Conservation (phyloP, 2,329 filamentous ascomycete species). For the Ophiostoma quercus region DNA sequence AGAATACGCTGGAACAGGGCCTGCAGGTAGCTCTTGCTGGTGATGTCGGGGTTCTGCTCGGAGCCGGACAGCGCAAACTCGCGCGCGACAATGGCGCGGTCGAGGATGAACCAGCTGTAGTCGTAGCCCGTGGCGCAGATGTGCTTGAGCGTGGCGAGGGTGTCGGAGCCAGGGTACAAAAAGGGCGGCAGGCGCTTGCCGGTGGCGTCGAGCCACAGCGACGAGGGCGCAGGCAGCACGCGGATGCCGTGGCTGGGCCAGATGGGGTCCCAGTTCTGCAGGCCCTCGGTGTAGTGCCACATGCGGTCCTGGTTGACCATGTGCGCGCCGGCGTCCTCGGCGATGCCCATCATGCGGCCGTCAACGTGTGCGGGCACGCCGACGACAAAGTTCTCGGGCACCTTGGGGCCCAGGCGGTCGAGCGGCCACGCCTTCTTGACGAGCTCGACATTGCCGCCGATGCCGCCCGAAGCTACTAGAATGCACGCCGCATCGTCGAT, state of each 20-base stretch:
- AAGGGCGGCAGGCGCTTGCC: constrained; percentile 54
- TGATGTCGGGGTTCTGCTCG: constrained; percentile 59
- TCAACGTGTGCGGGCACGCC: constrained; percentile 62
- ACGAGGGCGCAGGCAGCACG: constrained; percentile 55
- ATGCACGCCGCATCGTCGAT: constrained; percentile 46
- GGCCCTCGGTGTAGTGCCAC: constrained; percentile 62
- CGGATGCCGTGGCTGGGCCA: constrained; percentile 59
- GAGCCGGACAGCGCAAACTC: constrained; percentile 59
- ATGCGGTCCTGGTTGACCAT: constrained; percentile 58
- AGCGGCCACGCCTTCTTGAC: constrained; percentile 55
- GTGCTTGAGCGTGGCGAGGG: constrained; percentile 52
- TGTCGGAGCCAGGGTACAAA: constrained; percentile 54
- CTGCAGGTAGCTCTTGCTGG: constrained; percentile 51
- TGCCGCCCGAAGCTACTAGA: constrained; percentile 53
- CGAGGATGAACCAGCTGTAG: constrained; percentile 59
- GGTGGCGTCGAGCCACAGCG: constrained; percentile 57
- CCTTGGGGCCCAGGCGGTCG: constrained; percentile 51
- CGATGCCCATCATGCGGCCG: constrained; percentile 56
- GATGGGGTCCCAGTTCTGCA: constrained; percentile 58
- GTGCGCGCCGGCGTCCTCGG: constrained; percentile 48
- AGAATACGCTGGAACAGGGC: constrained; percentile 48
- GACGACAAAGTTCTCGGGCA: constrained; percentile 53
- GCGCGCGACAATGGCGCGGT: constrained; percentile 54
- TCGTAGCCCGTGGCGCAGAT: constrained; percentile 58
- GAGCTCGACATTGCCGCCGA: constrained; percentile 57